These are phyloP conservation scores for Leccinum arenicola DNA, from an alignment of 768 basidiomycete genomes.

Conservation along the genomic window DNA sequence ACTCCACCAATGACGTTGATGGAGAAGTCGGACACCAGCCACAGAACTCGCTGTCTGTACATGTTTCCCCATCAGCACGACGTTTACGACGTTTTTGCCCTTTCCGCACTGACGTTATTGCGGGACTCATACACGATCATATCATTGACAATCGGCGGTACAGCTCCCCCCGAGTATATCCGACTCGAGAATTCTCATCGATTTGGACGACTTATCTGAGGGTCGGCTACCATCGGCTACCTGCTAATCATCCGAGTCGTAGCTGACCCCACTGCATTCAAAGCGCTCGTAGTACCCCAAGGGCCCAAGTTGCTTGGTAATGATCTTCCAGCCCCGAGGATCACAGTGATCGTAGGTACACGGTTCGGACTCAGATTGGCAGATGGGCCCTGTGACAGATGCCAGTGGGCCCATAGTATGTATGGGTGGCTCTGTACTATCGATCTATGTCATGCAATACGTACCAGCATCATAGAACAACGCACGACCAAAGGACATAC, in stretches of 20 bases:
- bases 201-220: background rate
- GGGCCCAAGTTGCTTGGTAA: background rate
- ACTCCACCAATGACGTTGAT: background rate
- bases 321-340: no score
- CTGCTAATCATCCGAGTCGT: background rate
- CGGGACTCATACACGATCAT: background rate
- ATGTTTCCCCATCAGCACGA: constrained; percentile 39
- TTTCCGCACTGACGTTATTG: background rate
- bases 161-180: background rate
- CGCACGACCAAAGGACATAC: background rate
- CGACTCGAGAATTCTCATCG: background rate
- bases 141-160: background rate
- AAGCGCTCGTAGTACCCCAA: background rate
- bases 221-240: background rate
- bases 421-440: background rate
- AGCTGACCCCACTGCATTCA: background rate
- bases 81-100: background rate
- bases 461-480: background rate
- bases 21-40: background rate
- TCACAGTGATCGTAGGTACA: no score
- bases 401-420: no score
- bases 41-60: constrained; percentile 23
- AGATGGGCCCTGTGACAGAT: background rate
- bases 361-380: background rate
- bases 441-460: background rate